Evolutionary conservation across 1,284 basidiomycete species (phyloP), one percentile per base, ranked within the genome.

Genomic region (Malassezia psittaci): DNA sequence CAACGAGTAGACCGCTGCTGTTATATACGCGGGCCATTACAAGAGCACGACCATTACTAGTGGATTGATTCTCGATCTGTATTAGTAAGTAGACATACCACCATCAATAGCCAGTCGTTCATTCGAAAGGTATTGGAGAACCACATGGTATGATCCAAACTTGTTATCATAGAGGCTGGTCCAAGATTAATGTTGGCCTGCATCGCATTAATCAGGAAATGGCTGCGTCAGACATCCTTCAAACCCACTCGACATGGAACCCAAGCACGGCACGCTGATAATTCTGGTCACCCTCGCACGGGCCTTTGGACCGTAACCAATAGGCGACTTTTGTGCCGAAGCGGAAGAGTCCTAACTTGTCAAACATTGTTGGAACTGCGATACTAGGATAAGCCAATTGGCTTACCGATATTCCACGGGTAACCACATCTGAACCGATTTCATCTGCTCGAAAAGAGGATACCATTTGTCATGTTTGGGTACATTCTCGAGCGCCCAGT

Each of bases 141-240:
- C 66, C 66, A 69, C 68, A 74, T 74, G 24, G 59, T 61, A 53
- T 74, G 72, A 53, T 74, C 70, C 5, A 74, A 47, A 29, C 60
- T 64, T 8, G 72, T 69, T 67, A 73, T 72, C 72, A 74, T 74
- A 46, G 65, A 60, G 54, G 68, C 60, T 18, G 49, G 52, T 8
- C 57, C 43, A 37, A 57, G 52, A 43, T 57, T 64, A 34, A 65
- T 58, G 5, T 65, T 51, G 6, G 72, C 67, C 42, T 34, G 34
- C 34, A 56, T 56, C 21, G 68, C 71, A 39, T 62, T 53, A 2
- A 73, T 60, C 6, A 69, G 66, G 44, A 73, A 54, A 40, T 60
- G 51, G 33, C 47, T 48, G 47, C 16, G 24, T 19, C 9, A 35
- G 21, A 13, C 18, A 29, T 29, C 24, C 24, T 21, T 33, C 8